Evolutionary conservation across 2,329 filamentous ascomycete genomes (phyloP), one percentile per base, ranked within the genome.

Genomic region (Tolypocladium amazonense): DNA sequence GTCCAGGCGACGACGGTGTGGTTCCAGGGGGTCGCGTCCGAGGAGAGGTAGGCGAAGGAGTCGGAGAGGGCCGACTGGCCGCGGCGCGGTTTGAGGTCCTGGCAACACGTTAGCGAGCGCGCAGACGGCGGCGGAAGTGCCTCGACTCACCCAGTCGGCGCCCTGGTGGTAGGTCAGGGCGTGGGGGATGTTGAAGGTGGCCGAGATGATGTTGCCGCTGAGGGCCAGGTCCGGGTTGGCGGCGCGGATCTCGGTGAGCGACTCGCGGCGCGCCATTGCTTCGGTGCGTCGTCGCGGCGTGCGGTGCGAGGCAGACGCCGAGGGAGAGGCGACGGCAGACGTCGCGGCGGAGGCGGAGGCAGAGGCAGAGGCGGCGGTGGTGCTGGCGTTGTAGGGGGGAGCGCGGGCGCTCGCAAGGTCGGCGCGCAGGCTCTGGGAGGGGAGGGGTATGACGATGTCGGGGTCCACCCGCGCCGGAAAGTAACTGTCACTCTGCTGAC

Each of bases 1-100:
- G 93, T 96, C 93, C 93, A 97, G 54, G 91, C 92, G 58, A 97
- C 89, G 7, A 97, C 83, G 0, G 88, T 94, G 76, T 97, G 93
- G 67, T 92, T 90, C 92, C 92, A 97, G 25, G 88, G 86, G 2
- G 88, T 87, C 52, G 88, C 82, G 59, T 88, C 81, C n/a, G 92
- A 95, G 4, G 92, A 90, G 53, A 97, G 85, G 74, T 95, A 88
- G 59, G 88, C 84, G 69, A 97, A 92, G 12, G 92, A 92, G 72
- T 97, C 92, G 75, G 95, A 95, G 39, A 97, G 82, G 20, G 93
- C 92, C 15, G 93, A 97, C 61, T 92, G 93, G 59, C 93, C 93
- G 62, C 88, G 88, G 33, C 92, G 89, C 62, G 86, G 79, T 66
- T 84, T 85, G 59, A 97, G 77, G 70, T 89, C 85, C 90, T 93